Percentiles rank a stretch among this genome's conserved stretches.
phyloP scores from a whole-genome alignment of 805 yeast species.

The Grigorovia transvaalensis region DNA sequence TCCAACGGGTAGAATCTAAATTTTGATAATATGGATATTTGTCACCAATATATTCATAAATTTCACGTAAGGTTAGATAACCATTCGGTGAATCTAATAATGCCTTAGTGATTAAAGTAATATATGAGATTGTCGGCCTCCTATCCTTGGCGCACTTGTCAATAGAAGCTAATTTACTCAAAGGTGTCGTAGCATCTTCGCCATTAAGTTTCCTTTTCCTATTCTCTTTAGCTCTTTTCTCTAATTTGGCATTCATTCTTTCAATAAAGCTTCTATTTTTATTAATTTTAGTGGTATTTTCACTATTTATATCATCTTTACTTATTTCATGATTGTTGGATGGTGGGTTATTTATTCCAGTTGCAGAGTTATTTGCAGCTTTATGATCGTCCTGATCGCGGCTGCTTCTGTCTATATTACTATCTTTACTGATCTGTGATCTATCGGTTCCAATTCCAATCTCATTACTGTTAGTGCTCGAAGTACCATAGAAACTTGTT shows the following conservation, averaged over 20 bases:
- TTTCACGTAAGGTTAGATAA: slow-evolving; percentile 76
- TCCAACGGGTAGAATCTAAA: slow-evolving; percentile 71
- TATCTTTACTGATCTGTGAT: no score
- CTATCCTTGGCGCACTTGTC: background rate
- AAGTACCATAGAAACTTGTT: background rate
- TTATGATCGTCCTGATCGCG: no score
- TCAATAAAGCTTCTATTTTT: background rate
- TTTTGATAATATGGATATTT: slow-evolving; percentile 19
- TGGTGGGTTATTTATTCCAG: background rate
- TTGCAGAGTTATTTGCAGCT: no score
- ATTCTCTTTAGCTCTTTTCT: background rate
- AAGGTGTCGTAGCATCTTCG: background rate
- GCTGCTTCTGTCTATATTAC: no score
- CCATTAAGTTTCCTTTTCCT: background rate
- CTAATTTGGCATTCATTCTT: background rate
- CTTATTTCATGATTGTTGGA: background rate
- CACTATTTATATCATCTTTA: background rate
- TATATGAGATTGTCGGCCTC: slow-evolving; percentile 92
- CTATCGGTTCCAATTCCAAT: no score
- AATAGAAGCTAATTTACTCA: background rate
- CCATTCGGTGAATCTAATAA: slow-evolving; percentile 80
- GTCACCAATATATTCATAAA: slow-evolving; percentile 79
- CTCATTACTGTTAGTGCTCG: slow-evolving; percentile 42
- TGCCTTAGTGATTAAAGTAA: slow-evolving; percentile 96
- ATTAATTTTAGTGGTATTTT: no score